Conservation (phyloP, 257 asterid species). For the Solanum piurae region DNA sequence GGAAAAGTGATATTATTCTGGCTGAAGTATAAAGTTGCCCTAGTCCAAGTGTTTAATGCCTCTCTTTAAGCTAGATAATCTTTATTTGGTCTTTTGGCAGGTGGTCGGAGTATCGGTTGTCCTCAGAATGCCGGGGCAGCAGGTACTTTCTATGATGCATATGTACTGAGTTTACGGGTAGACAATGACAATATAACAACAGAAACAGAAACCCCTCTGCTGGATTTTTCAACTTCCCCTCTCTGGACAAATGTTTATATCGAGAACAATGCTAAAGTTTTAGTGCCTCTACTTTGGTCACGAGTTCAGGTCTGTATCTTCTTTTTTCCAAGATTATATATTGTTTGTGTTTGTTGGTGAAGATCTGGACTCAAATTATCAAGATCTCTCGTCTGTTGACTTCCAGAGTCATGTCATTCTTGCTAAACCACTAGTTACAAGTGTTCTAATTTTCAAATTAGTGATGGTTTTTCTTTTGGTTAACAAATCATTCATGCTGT, state of each 20-base stretch:
- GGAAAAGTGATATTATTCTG: background rate
- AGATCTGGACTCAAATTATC: background rate
- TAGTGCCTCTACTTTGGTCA: conserved; percentile 96
- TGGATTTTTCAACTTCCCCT: conserved; percentile 88
- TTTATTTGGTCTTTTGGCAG: conserved; percentile 33
- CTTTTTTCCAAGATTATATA: background rate
- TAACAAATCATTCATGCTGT: background rate
- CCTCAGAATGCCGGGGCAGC: conserved; percentile 96
- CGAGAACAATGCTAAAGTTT: conserved; percentile 86
- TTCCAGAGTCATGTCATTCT: background rate
- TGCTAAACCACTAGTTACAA: background rate
- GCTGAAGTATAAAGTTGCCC: background rate
- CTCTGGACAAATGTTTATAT: conserved; percentile 92
- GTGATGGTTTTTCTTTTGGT: background rate
- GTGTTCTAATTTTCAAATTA: background rate
- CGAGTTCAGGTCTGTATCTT: conserved; percentile 75
- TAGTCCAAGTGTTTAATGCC: background rate
- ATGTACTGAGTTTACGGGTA: conserved; percentile 84
- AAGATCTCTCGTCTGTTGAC: background rate
- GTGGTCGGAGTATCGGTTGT: conserved; percentile 85
- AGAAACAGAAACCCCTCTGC: conserved; percentile 93
- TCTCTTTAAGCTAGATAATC: conserved; percentile 2
- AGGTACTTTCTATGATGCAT: conserved; percentile 92
- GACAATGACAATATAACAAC: conserved; percentile 80
- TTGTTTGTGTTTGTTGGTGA: background rate